Conservation (phyloP, 192 early-diverging fungal genomes). For the Linnemannia elongata region DNA sequence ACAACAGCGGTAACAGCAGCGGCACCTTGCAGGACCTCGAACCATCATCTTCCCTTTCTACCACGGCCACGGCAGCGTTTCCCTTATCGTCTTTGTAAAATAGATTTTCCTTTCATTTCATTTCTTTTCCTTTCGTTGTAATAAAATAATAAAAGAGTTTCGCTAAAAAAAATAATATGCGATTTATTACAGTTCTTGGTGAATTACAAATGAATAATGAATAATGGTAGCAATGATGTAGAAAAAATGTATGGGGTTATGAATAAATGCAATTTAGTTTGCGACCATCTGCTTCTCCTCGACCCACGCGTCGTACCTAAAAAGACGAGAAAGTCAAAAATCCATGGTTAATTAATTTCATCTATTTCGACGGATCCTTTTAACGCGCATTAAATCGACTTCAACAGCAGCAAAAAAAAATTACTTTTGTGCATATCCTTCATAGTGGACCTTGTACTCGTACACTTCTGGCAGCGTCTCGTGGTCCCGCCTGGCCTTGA, state of each 20-base stretch:
- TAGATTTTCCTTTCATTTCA: not conserved
- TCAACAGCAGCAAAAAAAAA: not conserved
- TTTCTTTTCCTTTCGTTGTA: not conserved
- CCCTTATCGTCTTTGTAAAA: not conserved
- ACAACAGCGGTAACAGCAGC: not conserved
- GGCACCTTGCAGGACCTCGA: no score
- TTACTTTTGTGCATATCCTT: conserved; percentile 21
- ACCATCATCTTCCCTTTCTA: not conserved
- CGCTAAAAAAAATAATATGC: not conserved
- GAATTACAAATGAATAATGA: not conserved
- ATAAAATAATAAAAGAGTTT: not conserved
- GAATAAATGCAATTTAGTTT: not conserved
- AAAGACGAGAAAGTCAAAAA: not conserved
- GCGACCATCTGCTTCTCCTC: conserved; percentile 11
- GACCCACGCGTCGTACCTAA: conserved; percentile 13
- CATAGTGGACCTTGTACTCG: conserved; percentile 27
- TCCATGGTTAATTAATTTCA: not conserved
- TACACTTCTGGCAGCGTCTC: conserved; percentile 15
- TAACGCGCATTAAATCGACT: not conserved
- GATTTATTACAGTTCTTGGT: not conserved
- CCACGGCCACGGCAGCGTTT: not conserved
- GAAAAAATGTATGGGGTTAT: not conserved
- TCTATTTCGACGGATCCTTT: no score
- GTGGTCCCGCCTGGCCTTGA: conserved; percentile 13
- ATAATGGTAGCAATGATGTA: not conserved